A percentile compares a stretch with the other conserved stretches of the same genome.
Evolutionary conservation across 371 early-diverging fungal species (phyloP).

Genomic region (Phascolomyces articulosus): DNA sequence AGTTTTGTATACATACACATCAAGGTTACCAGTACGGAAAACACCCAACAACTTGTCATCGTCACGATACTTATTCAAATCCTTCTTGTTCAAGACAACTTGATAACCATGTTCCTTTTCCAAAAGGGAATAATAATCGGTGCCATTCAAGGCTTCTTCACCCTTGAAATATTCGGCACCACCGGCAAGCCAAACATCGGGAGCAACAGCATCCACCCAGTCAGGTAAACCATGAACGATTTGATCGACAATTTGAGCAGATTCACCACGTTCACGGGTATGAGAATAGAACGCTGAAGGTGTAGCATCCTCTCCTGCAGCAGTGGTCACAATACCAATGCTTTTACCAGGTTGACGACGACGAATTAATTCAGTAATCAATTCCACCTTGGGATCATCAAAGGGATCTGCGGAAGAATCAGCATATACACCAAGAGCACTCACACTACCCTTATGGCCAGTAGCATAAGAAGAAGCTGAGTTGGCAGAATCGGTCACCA

Average conservation of each 20-base stretch:
- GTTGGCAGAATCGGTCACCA: slow-evolving; percentile 81
- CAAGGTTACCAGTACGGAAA: slow-evolving; percentile 66
- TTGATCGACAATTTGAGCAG: slow-evolving; percentile 66
- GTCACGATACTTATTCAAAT: slow-evolving; percentile 54
- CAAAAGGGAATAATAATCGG: slow-evolving; percentile 60
- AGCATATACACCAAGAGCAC: slow-evolving; percentile 68
- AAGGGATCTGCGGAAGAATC: slow-evolving; percentile 57
- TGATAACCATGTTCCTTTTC: slow-evolving; percentile 60
- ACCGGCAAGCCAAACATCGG: slow-evolving; percentile 74
- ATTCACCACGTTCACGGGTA: slow-evolving; percentile 58
- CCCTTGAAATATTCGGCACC: slow-evolving; percentile 65
- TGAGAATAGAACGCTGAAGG: slow-evolving; percentile 73
- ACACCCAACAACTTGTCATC: slow-evolving; percentile 68
- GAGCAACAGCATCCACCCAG: slow-evolving; percentile 54
- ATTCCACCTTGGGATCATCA: slow-evolving; percentile 68
- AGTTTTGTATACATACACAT: slow-evolving; percentile 55
- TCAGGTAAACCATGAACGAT: slow-evolving; percentile 56
- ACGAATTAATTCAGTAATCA: slow-evolving; percentile 71
- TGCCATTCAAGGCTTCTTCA: slow-evolving; percentile 52
- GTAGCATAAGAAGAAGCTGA: slow-evolving; percentile 72
- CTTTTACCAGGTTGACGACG: slow-evolving; percentile 68
- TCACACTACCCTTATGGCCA: slow-evolving; percentile 68
- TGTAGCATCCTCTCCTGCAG: slow-evolving; percentile 74
- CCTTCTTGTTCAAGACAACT: slow-evolving; percentile 55
- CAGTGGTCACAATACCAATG: slow-evolving; percentile 77